Base-by-base conservation (phyloP, 2,329 filamentous ascomycete species). In the Nigrograna mackinnonii region DNA sequence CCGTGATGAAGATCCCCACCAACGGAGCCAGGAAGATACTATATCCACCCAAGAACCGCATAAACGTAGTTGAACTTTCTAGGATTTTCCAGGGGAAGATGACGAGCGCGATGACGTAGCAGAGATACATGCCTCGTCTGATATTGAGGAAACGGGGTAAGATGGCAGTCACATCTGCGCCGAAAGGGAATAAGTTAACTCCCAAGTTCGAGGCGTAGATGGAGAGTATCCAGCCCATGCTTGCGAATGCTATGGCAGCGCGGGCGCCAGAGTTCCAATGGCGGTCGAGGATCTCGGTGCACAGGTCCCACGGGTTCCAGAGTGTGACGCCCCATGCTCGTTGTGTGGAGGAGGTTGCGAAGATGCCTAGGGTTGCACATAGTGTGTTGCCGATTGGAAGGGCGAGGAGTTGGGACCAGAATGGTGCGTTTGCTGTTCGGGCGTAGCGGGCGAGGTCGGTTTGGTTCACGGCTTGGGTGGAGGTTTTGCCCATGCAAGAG, bases 141-240 rank as follows among this genome's bases (percentile, higher is more conserved):
- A 74, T 73, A 30, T 61, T 73, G 38, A 74, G 56, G 36, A 66
- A 72, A 13, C 55, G 55, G 0, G 71, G 70, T 12, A 71, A 58
- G 1, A 72, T 53, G 6, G 64, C 64, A 0, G 61, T 66, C 31
- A 71, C 52, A 45, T 74, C 70, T 19, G 57, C 56, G 22, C 67
- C 69, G 26, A 67, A 59, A 2, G 69, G 66, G 19, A 72, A 59
- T 1, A 64, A 57, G 43, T 72, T 70, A 26, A 58, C 57, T 9
- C 55, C 60, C 9, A 71, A 60, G 39, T 72, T 72, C 22, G 69
- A 73, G 39, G 62, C 69, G 22, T 74, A 61, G 19, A 66, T 68
- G 6, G 65, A 66, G 6, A 70, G 61, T 12, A 46, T 41, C 38
- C 39, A 46, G 34, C 16, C 35, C 20, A 64, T 33, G 2, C 50